Evolutionary conservation across 192 early-diverging fungal genomes (phyloP).

Genomic region (Linnemannia zychae): DNA sequence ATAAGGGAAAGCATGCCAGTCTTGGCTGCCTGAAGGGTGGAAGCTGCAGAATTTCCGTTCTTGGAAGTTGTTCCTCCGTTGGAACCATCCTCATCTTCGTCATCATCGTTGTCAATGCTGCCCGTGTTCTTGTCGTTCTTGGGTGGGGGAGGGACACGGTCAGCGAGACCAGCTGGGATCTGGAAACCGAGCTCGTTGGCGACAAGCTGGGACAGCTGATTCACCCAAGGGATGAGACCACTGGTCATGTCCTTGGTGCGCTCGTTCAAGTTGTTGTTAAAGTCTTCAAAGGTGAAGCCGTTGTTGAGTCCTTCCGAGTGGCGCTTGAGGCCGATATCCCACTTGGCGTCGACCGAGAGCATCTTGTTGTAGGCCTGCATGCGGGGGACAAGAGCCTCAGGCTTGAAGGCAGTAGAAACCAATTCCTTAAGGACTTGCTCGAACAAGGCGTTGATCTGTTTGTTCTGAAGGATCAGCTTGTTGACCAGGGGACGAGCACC

Average conservation of each 20-base stretch:
- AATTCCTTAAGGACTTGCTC: slow-evolving; percentile 13
- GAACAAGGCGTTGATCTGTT: slow-evolving; percentile 13
- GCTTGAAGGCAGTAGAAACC: slow-evolving; percentile 24
- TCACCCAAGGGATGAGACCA: not conserved
- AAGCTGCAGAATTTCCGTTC: not conserved
- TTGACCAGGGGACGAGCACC: slow-evolving; percentile 4
- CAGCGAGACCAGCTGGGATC: slow-evolving; percentile 13
- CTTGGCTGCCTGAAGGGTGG: not conserved
- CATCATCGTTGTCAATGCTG: not conserved
- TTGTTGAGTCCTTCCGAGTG: slow-evolving; percentile 8
- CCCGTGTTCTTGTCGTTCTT: not conserved
- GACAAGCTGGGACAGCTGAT: not conserved
- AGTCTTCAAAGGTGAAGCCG: slow-evolving; percentile 23
- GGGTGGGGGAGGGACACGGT: slow-evolving; percentile 9
- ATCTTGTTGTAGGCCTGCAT: slow-evolving; percentile 30
- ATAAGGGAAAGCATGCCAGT: not conserved
- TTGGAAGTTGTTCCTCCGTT: not conserved
- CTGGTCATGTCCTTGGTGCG: slow-evolving; percentile 15
- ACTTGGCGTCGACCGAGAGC: slow-evolving; percentile 23
- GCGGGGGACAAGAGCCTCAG: slow-evolving; percentile 11
- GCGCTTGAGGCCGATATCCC: slow-evolving; percentile 15
- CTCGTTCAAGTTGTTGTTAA: slow-evolving; percentile 24
- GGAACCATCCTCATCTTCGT: slow-evolving; percentile 17
- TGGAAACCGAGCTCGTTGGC: slow-evolving; percentile 6
- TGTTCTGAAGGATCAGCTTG: slow-evolving; percentile 19